Evolutionary conservation across 2,329 filamentous ascomycete genomes (phyloP), one percentile per base, ranked within the genome.

Genomic region (Trichoderma hamatum): DNA sequence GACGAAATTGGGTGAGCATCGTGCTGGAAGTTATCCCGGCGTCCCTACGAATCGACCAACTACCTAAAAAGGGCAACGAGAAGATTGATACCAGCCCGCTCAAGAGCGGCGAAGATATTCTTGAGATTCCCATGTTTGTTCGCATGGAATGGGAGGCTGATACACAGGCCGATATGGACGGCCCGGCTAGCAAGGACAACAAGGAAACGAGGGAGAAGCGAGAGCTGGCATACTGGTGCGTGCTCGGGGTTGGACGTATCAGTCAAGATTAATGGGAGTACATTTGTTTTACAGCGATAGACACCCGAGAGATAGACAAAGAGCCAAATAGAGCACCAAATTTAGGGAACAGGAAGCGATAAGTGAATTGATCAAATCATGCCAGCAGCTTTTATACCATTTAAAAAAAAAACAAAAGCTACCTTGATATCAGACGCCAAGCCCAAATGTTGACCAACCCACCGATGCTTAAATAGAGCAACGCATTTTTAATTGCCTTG

Each of bases 51-150:
- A 73, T 81, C 1, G 82, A 83, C 36, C 74, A 77, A 39, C 76
- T 80, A 43, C 72, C 68, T 73, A 69, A 70, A 60, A 39, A 74
- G 70, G 69, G 75, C 79, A 66, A 77, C 73, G 76, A 82, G 51
- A 78, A 78, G 34, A 77, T 80, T 30, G 83, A 85, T 71, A 77
- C 82, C 59, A 78, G 80, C n/a, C 83, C 84, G 51, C 75, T 89
- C 60, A 82, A 80, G 70, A 85, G 87, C 72, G 88, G 89, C 73
- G 87, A 90, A 75, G 87, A 90, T 66, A 77, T 89, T 65, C 71
- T 98, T 52, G 96, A 99, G 84, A 95, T 99, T 73, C 95, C 96
- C 67, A 90, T 99, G 75, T 96, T 97, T 82, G 93, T 99, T 70
- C 87, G 94, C 28, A 86, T 97, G 68, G 94, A 97, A 79, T 99